A percentile compares a stretch with the other conserved stretches of the same genome.
These are phyloP conservation scores for Thamnidium elegans DNA, from an alignment of 192 early-diverging fungal species.

Conservation along the genomic window DNA sequence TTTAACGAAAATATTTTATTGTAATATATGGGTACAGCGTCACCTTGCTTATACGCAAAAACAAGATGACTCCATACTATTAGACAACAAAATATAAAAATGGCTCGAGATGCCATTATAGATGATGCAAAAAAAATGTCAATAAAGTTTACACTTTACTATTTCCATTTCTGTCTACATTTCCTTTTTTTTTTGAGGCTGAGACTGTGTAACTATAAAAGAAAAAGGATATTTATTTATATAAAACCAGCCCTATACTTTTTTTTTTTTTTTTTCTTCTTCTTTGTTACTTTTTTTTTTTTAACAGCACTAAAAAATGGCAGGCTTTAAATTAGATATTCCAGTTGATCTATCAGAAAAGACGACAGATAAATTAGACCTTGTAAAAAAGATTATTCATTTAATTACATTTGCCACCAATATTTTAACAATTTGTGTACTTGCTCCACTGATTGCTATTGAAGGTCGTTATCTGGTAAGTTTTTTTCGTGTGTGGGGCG, in stretches of 20 bases:
- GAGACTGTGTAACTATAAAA: too few species aligned
- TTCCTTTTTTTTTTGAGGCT: too few species aligned
- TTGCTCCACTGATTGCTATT: constrained; percentile 29
- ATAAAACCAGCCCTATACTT: too few species aligned
- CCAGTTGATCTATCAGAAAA: constrained; percentile 29
- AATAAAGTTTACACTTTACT: not conserved
- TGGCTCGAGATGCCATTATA: too few species aligned
- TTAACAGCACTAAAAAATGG: not conserved
- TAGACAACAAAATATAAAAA: not conserved
- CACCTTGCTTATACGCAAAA: constrained; percentile 34
- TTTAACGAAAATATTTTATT: constrained; percentile 71
- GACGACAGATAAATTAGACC: constrained; percentile 13
- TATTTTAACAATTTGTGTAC: constrained; percentile 22
- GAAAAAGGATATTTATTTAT: too few species aligned
- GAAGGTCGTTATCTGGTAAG: constrained; percentile 33
- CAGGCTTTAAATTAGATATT: constrained; percentile 19
- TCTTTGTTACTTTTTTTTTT: not conserved
- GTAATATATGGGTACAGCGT: constrained; percentile 57
- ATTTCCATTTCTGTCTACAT: too few species aligned
- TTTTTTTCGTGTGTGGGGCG: not conserved
- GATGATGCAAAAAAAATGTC: not conserved
- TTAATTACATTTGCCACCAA: constrained; percentile 8
- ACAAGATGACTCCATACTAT: not conserved
- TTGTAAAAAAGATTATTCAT: constrained; percentile 22
- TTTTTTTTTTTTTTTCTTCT: constrained; percentile 4